Base-by-base conservation (phyloP, 1,284 basidiomycete species). In the Schizophyllum commune region DNA sequence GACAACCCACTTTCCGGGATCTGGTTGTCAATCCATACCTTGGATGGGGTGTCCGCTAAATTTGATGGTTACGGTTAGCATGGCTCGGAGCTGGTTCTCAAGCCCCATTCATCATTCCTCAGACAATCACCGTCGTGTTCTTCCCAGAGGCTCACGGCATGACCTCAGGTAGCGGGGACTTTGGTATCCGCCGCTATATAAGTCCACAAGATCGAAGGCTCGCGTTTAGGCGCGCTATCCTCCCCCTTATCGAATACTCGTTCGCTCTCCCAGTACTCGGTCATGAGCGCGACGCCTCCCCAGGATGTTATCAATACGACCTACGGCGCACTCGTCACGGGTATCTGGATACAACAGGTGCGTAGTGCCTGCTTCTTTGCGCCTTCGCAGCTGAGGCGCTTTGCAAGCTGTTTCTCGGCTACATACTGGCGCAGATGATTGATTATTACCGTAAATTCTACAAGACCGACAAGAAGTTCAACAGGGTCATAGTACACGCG, bases 271-370 rank as follows among this genome's bases (percentile, higher is more conserved):
- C 9, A 3, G 39, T 47, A 3, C 9, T 17, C 17, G 39, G 9
- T 17, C 39, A 13, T 47, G 27, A 27, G 27, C 39, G 17, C 17
- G 39, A 17, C 39, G 32, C 63, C 63, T n/a, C 21, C 62, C 1
- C 60, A 65, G 58, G 39, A 15, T 9, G 33, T 57, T 9, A 60
- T 65, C 54, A 51, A 21, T 4, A 32, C 11, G 32, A 65, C 60
- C 13, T 52, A 62, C 17, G 64, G 64, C 4, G 34, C 64, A 3
- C 51, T 65, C 32, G 56, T 62, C 22, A 5, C 58, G 7, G 62
- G 64, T 5, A 11, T 60, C 4, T 32, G 34, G 58, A 20, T 63
- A 5, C 64, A 65, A 20, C 58, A 58, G 32, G 39, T 47, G 39
- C 9, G 39, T 47, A 11, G 39, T 47, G 17, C 2, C 27, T 4